These are phyloP conservation scores for Butyriboletus appendiculatus DNA, from an alignment of 1,284 basidiomycete species.

Conservation along the genomic window DNA sequence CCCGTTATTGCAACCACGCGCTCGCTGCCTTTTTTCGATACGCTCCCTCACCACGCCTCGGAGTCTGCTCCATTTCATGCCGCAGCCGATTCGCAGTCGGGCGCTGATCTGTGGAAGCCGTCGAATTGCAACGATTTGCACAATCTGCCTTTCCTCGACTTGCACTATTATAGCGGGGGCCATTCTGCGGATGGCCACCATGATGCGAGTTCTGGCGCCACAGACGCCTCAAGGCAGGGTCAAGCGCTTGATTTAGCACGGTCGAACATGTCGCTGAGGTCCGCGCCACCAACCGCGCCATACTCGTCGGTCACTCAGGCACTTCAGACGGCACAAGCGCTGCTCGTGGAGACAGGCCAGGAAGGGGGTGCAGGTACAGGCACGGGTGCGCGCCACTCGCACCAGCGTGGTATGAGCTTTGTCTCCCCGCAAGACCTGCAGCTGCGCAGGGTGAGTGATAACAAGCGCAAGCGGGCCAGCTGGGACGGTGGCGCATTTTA, in stretches of 20 bases:
- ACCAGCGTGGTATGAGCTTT: constrained; percentile 62
- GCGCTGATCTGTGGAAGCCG: constrained; percentile 33
- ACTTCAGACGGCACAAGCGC: constrained; percentile 29
- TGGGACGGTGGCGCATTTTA: constrained; percentile 61
- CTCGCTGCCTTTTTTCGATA: constrained; percentile 36
- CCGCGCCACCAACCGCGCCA: constrained; percentile 30
- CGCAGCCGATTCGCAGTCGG: constrained; percentile 24
- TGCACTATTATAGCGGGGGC: constrained; percentile 61
- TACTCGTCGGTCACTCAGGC: constrained; percentile 35
- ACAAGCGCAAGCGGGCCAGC: constrained; percentile 73
- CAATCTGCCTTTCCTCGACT: constrained; percentile 68
- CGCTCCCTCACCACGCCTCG: constrained; percentile 22
- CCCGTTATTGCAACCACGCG: constrained; percentile 30
- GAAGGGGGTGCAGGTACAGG: constrained; percentile 8
- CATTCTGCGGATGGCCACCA: constrained; percentile 30
- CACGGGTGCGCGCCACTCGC: constrained; percentile 30
- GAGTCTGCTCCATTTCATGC: constrained; percentile 27
- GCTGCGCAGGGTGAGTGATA: constrained; percentile 50
- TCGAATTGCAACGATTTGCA: constrained; percentile 40
- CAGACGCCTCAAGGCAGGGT: constrained; percentile 44
- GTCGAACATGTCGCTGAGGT: constrained; percentile 36
- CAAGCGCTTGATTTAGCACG: constrained; percentile 69
- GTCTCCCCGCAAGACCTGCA: constrained; percentile 70
- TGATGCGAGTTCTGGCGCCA: constrained; percentile 17
- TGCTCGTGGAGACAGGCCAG: constrained; percentile 21